Evolutionary conservation across 2,329 filamentous ascomycete species (phyloP), one percentile per base, ranked within the genome.

Genomic region (Colletotrichum sp.): DNA sequence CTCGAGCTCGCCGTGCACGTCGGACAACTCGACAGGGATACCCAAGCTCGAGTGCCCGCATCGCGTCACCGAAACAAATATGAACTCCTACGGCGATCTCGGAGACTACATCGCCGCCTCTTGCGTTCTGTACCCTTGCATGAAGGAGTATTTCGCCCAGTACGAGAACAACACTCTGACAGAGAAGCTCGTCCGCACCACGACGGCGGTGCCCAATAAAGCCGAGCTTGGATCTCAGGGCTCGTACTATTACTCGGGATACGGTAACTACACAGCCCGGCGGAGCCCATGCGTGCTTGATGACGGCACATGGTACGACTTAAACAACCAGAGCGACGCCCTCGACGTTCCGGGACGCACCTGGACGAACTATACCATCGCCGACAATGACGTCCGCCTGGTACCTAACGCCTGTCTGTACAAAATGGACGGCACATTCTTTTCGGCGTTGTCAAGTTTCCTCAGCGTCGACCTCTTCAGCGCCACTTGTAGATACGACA

Each of bases 401-500:
- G 69, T 48, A 8, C 73, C 73, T 4, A 75, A 75, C 18, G 63
- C 64, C 8, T 75, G 73, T 18, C 61, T 75, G 9, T 73, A 75
- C 64, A 75, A 73, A 1, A 73, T 75, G 69, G 57, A 73, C 24
- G 73, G 73, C 16, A 64, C 21, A 5, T 75, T 68, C 43, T 68
- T 52, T 9, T 34, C 26, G 9, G 70, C 73, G 9, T 14, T 75
- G 14, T 64, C 70, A 4, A 21, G 16, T 14, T 75, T 73, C 32
- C 55, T 73, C 39, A 48, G 26, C 32, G 7, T 3, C 9, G 57
- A 55, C 13, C 59, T 75, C 14, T 34, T 75, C 6, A 75, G 16
- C 39, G 70, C 39, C 2, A 48, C 55, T 26, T 75, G 73, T 32
- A 21, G 8, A 9, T 75, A 75, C 43, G 64, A 75, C 63, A 12